Evolutionary conservation across 2,329 filamentous ascomycete genomes (phyloP), one percentile per base, ranked within the genome.

Genomic region (Venturia oleaginea): DNA sequence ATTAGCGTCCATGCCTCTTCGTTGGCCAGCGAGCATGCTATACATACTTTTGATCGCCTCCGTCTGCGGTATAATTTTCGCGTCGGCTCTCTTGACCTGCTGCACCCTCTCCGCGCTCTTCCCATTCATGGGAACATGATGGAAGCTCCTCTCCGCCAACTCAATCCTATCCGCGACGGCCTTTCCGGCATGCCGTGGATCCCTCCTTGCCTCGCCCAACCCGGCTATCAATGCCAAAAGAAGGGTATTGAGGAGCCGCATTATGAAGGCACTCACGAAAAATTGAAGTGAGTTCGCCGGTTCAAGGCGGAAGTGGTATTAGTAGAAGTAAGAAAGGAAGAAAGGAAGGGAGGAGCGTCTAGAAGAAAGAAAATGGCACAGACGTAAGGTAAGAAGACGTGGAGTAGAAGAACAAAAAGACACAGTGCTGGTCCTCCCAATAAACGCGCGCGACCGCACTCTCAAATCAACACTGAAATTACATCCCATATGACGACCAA

Each of bases 11-110:
- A 1, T n/a, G 8, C 7, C 3, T 64, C 43, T 15, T 7, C n/a
- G 37, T 37, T 7, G 13, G 10, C 8, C 22, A 51, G 22, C 46
- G 24, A 27, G 46, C 10, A 13, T 27, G 7, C 6, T 17, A 27
- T 11, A 30, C 60, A 13, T 57, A 65, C 64, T 65, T 42, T 43
- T 63, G n/a, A 59, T 64, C 11, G 51, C 48, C 2, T 40, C 59
- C 19, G 30, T 64, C 42, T 65, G 64, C 5, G 42, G 59, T 46
- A 65, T 57, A 7, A 64, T 27, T 19, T 5, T 64, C 4, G 48
- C 22, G 13, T 7, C 6, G 42, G 19, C 42, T 42, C 61, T 62
- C 61, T 48, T 54, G n/a, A 62, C 42, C 19, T 40, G 7, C 42
- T 48, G 30, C 30, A 54, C 42, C 42, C 13, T 17, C 42, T 19